A percentile compares a stretch with the other conserved stretches of the same genome.
Evolutionary conservation across 768 basidiomycete species (phyloP).

Genomic region (Termitomyces bulborhizus): DNA sequence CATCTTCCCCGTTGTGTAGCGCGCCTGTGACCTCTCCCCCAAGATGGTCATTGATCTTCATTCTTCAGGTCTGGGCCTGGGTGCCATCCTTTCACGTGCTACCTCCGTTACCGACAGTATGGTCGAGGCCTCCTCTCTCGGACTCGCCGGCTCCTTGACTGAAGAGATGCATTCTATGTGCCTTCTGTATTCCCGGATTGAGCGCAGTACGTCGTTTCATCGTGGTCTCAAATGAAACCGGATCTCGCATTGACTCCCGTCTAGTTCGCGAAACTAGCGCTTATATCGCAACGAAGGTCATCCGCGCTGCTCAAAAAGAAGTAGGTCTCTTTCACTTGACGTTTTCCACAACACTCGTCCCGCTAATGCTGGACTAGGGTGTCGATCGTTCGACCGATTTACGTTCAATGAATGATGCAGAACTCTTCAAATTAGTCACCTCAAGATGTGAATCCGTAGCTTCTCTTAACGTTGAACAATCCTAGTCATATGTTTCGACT

Average conservation of each 20-base stretch:
- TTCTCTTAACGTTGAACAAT: neutral
- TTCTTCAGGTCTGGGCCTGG: constrained; percentile 66
- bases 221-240: neutral
- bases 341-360: neutral
- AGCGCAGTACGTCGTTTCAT: constrained; percentile 44
- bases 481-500: no score
- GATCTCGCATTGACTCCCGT: constrained; percentile 2
- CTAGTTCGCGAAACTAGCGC: constrained; percentile 78
- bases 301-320: constrained; percentile 74
- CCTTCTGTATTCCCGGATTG: constrained; percentile 78
- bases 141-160: constrained; percentile 70
- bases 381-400: constrained; percentile 52
- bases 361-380: constrained; percentile 26
- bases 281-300: constrained; percentile 66
- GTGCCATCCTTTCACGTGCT: constrained; percentile 65
- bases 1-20: constrained; percentile 56
- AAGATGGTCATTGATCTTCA: neutral
- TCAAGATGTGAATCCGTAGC: constrained; percentile 67
- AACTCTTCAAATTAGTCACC: constrained; percentile 47
- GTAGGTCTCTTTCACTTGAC: constrained; percentile 27
- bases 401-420: constrained; percentile 48
- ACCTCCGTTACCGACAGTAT: constrained; percentile 73
- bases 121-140: constrained; percentile 84
- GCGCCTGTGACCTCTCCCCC: neutral
- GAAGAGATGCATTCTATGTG: constrained; percentile 57